Conservation (phyloP, 148 eudicot genomes). For the Cornus kousa region DNA sequence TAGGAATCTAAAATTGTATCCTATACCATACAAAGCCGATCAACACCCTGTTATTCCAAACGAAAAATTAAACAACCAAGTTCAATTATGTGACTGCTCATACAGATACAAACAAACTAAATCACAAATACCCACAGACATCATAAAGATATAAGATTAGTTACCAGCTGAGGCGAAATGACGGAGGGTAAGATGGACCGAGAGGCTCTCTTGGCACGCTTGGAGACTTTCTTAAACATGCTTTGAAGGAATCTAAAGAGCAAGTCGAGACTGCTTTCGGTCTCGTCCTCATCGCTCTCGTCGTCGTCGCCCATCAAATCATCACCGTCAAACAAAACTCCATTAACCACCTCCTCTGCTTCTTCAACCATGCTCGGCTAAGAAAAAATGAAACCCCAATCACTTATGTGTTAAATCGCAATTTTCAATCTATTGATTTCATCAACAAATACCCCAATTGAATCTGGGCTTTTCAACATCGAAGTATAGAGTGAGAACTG, state of each 20-base stretch:
- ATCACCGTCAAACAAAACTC: slow-evolving; percentile 1
- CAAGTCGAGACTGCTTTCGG: slow-evolving; percentile 27
- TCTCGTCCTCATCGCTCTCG: slow-evolving; percentile 19
- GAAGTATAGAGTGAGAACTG: neutral
- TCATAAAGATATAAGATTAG: neutral
- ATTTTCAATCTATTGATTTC: neutral
- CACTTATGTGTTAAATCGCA: neutral
- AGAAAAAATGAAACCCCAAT: neutral
- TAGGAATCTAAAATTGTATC: neutral
- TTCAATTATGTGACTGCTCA: neutral
- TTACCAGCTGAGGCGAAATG: slow-evolving; percentile 26
- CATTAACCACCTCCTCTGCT: slow-evolving; percentile 16
- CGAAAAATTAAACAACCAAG: neutral
- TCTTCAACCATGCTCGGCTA: slow-evolving; percentile 6
- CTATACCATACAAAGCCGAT: neutral
- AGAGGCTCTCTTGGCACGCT: slow-evolving; percentile 24
- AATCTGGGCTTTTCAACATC: neutral
- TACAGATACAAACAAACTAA: neutral
- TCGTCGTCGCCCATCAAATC: slow-evolving; percentile 9
- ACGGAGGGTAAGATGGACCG: slow-evolving; percentile 22
- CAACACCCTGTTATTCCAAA: neutral
- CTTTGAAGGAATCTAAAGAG: slow-evolving; percentile 23
- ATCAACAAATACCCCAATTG: no score
- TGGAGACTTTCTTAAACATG: slow-evolving; percentile 25
- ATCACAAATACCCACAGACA: neutral